These are phyloP conservation scores for Colletotrichum tabaci DNA, from an alignment of 2,329 filamentous ascomycete species.

Conservation along the genomic window DNA sequence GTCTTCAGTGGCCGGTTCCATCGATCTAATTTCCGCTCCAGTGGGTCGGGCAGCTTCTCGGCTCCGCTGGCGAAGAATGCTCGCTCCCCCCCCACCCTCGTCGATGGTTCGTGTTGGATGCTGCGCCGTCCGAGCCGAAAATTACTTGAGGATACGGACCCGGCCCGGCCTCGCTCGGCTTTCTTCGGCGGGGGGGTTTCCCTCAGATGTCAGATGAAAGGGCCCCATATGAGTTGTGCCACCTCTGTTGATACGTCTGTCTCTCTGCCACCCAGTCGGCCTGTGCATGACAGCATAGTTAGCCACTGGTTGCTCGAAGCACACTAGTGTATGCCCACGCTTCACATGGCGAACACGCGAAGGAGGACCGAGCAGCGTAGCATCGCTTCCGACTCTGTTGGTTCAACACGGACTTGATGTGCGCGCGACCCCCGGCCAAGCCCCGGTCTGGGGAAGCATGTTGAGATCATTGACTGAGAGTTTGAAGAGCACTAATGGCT, in stretches of 20 bases:
- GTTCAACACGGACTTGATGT: not conserved
- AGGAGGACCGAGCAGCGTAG: not conserved
- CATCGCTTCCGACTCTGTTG: conserved; percentile 1
- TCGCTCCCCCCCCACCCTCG: conserved; percentile 16
- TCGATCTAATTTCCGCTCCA: conserved; percentile 33
- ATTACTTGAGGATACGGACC: not conserved
- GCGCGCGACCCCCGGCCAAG: not conserved
- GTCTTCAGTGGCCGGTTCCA: conserved; percentile 17
- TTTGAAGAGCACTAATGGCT: not conserved
- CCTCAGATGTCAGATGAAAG: not conserved
- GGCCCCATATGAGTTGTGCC: not conserved
- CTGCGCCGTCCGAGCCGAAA: conserved; percentile 4
- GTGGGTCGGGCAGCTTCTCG: conserved; percentile 25
- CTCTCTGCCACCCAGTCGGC: not conserved
- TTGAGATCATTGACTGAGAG: conserved; percentile 19
- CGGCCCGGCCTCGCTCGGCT: not conserved
- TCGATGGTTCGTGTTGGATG: not conserved
- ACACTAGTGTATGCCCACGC: not conserved
- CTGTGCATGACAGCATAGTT: not conserved
- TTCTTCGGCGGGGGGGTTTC: not conserved
- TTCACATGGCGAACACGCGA: not conserved
- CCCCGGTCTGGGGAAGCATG: conserved; percentile 23
- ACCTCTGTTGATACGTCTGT: not conserved
- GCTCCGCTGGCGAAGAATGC: conserved; percentile 23
- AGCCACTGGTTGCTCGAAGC: not conserved